A percentile compares a stretch with the other conserved stretches of the same genome.
These are phyloP conservation scores for Allantophomopsis cytisporea DNA, from an alignment of 2,329 filamentous ascomycete genomes.

Conservation along the genomic window DNA sequence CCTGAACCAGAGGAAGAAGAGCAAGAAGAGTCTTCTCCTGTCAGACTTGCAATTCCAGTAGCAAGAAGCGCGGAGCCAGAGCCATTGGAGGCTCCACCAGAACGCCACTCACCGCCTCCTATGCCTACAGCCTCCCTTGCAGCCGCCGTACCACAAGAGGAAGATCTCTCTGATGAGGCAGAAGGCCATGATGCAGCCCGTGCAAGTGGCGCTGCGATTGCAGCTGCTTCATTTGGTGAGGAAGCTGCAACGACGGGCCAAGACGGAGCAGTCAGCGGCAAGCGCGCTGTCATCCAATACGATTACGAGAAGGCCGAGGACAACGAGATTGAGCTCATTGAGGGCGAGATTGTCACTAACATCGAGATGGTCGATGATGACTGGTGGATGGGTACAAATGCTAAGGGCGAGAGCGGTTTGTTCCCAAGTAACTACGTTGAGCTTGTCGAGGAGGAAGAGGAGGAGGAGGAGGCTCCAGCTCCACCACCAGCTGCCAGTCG, in stretches of 20 bases:
- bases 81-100: conserved; percentile 32
- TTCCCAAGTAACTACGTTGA: conserved; percentile 98
- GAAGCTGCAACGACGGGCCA: conserved; percentile 23
- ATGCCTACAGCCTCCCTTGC: conserved; percentile 53
- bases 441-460: conserved; percentile 51
- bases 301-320: conserved; percentile 98
- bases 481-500: conserved; percentile 13
- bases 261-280: conserved; percentile 38
- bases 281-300: conserved; percentile 71
- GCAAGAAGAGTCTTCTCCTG: conserved; percentile 53
- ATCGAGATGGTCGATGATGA: conserved; percentile 97
- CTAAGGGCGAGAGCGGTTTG: conserved; percentile 68
- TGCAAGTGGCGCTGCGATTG: conserved; percentile 40
- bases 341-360: conserved; percentile 78
- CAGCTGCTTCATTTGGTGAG: conserved; percentile 28
- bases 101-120: conserved; percentile 34
- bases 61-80: conserved; percentile 42
- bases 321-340: conserved; percentile 83
- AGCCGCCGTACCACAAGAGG: conserved; percentile 46
- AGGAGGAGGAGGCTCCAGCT: conserved; percentile 14
- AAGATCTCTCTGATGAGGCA: conserved; percentile 51
- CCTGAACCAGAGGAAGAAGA: conserved; percentile 28
- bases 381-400: conserved; percentile 97
- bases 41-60: conserved; percentile 78
- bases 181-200: conserved; percentile 45